phyloP scores from a whole-genome alignment of 2,329 filamentous ascomycete genomes.

The Beauveria sp. region DNA sequence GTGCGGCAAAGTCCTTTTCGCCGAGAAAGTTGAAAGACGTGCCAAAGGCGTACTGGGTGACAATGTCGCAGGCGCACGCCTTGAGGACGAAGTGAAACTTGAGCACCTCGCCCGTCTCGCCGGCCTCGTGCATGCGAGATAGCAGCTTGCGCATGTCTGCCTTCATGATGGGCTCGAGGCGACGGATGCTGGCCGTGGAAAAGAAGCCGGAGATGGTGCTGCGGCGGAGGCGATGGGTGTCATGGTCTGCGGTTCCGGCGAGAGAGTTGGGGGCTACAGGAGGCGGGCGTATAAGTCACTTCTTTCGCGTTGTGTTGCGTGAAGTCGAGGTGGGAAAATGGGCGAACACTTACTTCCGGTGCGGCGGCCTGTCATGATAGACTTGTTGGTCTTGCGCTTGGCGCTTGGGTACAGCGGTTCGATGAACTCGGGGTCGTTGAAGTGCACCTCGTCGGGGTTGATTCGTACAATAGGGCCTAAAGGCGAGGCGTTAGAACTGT shows the following conservation, averaged over 20 bases:
- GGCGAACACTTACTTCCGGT: not conserved
- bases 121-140: not conserved
- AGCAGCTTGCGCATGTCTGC: constrained; percentile 1
- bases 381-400: constrained; percentile 5
- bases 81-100: constrained; percentile 4
- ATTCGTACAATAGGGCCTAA: constrained; percentile 2
- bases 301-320: too few species aligned
- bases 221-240: not conserved
- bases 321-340: not conserved
- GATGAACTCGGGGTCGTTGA: constrained; percentile 2
- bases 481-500: not conserved
- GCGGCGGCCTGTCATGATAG: not conserved
- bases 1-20: not conserved
- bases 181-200: not conserved
- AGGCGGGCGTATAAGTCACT: not conserved
- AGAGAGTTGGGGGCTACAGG: not conserved
- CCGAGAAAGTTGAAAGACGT: constrained; percentile 2
- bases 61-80: constrained; percentile 2
- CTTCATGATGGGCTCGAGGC: constrained; percentile 5
- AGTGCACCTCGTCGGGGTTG: constrained; percentile 4
- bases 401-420: constrained; percentile 7
- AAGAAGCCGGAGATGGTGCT: constrained; percentile 3
- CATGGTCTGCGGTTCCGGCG: not conserved
- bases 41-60: constrained; percentile 5
- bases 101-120: not conserved